Conservation (phyloP, 176 grass and related monocot species). For the Oryza punctata region DNA sequence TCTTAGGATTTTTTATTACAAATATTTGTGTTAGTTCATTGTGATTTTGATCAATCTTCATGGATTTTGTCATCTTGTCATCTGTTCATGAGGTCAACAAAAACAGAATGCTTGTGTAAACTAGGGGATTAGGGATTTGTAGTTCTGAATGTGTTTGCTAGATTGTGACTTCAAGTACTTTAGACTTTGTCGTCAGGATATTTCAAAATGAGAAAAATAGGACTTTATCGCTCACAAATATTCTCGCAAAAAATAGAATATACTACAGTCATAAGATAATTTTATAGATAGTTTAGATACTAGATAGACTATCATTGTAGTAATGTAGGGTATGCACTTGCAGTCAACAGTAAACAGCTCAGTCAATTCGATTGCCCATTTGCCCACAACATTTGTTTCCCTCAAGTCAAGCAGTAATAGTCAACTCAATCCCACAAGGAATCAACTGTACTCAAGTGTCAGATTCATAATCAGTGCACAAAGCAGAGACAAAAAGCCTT, state of each 20-base stretch:
- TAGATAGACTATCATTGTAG: no score
- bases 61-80: no score
- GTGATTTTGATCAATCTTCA: neutral
- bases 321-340: no score
- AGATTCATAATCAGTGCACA: neutral
- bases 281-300: no score
- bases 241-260: no score
- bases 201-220: neutral
- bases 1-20: constrained; percentile 4
- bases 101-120: neutral
- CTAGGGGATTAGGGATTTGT: neutral
- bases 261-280: no score
- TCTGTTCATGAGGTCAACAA: no score
- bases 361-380: no score
- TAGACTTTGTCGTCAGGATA: neutral
- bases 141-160: neutral
- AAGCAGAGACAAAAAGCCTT: neutral
- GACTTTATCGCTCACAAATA: no score
- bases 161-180: neutral
- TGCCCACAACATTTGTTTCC: no score
- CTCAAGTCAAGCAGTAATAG: no score
- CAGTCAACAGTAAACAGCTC: no score
- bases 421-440: neutral
- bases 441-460: neutral
- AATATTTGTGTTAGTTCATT: neutral